These are phyloP conservation scores for Nitzschia sp. DNA, from an alignment of 108 stramenopile species.

Conservation along the genomic window DNA sequence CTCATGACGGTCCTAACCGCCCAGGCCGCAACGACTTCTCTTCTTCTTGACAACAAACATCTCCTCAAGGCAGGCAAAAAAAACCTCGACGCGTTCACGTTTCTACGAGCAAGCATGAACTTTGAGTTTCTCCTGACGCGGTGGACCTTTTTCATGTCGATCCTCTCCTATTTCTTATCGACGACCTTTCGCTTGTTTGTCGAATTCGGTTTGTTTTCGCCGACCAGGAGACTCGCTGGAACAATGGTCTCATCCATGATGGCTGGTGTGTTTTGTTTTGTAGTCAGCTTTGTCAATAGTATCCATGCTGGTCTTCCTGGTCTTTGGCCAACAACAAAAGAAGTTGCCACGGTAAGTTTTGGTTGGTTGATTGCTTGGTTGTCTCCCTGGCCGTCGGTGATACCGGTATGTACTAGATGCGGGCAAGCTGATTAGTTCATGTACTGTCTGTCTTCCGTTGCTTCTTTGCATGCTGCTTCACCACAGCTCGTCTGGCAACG, in stretches of 20 bases:
- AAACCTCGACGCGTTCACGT: constrained; percentile 8
- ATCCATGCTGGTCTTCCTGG: background rate
- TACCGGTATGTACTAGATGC: background rate
- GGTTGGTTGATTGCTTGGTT: background rate
- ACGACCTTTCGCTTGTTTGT: constrained; percentile 25
- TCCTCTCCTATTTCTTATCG: constrained; percentile 23
- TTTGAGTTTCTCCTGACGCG: constrained; percentile 42
- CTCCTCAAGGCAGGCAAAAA: background rate
- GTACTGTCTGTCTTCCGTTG: too few relatives aligned
- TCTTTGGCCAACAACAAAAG: constrained; percentile 14
- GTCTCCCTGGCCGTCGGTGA: background rate
- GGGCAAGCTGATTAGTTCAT: too few relatives aligned
- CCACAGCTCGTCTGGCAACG: constrained; percentile 11
- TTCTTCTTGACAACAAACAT: constrained; percentile 6
- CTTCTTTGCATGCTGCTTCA: background rate
- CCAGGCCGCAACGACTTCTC: constrained; percentile 10
- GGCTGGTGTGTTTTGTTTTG: constrained; percentile 1
- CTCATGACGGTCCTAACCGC: constrained; percentile 19
- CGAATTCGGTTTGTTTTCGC: constrained; percentile 37
- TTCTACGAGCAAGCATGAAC: constrained; percentile 16
- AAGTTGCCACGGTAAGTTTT: constrained; percentile 8
- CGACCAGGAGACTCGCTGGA: constrained; percentile 10
- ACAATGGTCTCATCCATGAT: constrained; percentile 15
- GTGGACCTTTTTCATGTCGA: constrained; percentile 31
- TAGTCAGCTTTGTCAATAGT: constrained; percentile 9